Conservation (phyloP, 2,329 filamentous ascomycete species). For the Trichoderma lentiforme region DNA sequence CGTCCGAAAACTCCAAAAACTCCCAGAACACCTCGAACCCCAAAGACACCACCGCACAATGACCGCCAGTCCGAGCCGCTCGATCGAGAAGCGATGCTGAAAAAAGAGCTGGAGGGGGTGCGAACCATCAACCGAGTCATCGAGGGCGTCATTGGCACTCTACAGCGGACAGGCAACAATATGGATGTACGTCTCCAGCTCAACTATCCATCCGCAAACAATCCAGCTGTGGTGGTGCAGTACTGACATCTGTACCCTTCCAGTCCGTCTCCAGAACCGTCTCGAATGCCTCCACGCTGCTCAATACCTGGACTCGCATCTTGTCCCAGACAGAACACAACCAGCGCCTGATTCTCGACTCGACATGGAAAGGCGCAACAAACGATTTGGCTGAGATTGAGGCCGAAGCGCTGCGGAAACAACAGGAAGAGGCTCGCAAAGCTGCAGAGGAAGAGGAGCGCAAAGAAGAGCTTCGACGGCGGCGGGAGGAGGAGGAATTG, state of each 20-base stretch:
- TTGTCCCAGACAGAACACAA: conserved; percentile 97
- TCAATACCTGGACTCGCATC: conserved; percentile 95
- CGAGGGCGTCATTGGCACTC: conserved; percentile 69
- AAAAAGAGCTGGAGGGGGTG: conserved; percentile 76
- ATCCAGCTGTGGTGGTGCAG: background rate
- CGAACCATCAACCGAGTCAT: conserved; percentile 85
- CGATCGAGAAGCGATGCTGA: conserved; percentile 71
- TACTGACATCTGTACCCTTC: background rate
- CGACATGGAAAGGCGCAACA: conserved; percentile 82
- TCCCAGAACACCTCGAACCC: conserved; percentile 48
- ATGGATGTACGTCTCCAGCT: conserved; percentile 59
- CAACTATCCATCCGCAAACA: background rate
- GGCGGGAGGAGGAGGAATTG: conserved; percentile 59
- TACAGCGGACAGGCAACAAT: conserved; percentile 70
- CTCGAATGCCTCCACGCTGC: conserved; percentile 77
- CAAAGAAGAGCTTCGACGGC: conserved; percentile 65
- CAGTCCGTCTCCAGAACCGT: conserved; percentile 82
- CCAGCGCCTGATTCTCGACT: conserved; percentile 84
- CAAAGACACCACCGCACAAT: conserved; percentile 42
- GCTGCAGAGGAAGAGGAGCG: conserved; percentile 76
- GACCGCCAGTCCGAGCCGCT: conserved; percentile 44
- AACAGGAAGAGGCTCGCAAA: conserved; percentile 73
- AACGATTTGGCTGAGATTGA: conserved; percentile 86
- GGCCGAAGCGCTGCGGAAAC: conserved; percentile 68
- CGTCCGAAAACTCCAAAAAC: conserved; percentile 39